Percentiles rank a stretch among this genome's conserved stretches.
Evolutionary conservation across 2,329 filamentous ascomycete species (phyloP).

Genomic region (Phialocephala subalpina): DNA sequence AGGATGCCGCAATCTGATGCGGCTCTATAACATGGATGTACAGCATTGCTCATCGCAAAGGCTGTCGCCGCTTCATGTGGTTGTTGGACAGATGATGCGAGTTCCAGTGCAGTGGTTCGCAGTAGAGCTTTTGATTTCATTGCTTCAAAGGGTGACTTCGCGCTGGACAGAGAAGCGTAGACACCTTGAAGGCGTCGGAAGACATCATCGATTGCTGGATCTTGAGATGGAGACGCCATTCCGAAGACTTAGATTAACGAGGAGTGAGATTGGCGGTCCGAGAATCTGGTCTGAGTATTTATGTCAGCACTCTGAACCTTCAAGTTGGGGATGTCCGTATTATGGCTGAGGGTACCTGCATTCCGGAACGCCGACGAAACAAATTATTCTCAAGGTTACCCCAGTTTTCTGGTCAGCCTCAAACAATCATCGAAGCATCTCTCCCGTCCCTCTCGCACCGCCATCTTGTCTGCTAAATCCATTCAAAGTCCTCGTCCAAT

Average conservation of each 20-base stretch:
- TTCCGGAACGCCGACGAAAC: background rate
- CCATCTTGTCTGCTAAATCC: too few relatives aligned
- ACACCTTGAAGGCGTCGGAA: background rate
- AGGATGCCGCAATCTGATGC: background rate
- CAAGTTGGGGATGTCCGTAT: background rate
- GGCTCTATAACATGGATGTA: constrained; percentile 1
- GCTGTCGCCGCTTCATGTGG: background rate
- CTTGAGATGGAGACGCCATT: background rate
- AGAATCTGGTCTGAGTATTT: background rate
- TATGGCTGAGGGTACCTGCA: background rate
- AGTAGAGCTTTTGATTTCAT: background rate
- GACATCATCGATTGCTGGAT: background rate
- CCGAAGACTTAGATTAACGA: too few relatives aligned
- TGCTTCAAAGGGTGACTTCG: background rate
- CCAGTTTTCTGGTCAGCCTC: too few relatives aligned
- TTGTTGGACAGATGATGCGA: background rate
- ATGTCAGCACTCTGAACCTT: background rate
- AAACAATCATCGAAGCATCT: too few relatives aligned
- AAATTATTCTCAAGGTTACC: too few relatives aligned
- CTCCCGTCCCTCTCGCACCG: too few relatives aligned
- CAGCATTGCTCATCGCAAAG: background rate
- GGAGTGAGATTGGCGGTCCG: background rate
- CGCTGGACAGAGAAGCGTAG: background rate
- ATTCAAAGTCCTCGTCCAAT: too few relatives aligned
- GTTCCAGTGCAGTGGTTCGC: background rate